These are phyloP conservation scores for Pterocarpus santalinus DNA, from an alignment of 306 rosid species.

Conservation along the genomic window DNA sequence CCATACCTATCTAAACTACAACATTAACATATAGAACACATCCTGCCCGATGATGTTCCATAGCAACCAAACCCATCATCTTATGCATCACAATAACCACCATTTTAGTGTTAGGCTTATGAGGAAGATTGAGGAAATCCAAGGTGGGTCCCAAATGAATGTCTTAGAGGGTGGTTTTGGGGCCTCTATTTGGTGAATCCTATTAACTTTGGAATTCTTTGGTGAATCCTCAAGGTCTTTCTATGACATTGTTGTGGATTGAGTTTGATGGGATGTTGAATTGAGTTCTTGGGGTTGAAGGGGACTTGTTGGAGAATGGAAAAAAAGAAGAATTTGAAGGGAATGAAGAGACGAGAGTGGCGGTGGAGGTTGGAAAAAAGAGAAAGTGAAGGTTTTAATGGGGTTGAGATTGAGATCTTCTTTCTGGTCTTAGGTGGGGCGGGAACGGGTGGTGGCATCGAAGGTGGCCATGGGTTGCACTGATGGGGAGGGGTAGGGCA, in stretches of 20 bases:
- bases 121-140: conserved; percentile 68
- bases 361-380: conserved; percentile 42
- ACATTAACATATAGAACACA: conserved; percentile 81
- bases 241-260: conserved; percentile 57
- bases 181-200: conserved; percentile 46
- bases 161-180: conserved; percentile 56
- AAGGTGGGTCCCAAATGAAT: conserved; percentile 74
- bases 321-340: conserved; percentile 57
- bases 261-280: conserved; percentile 58
- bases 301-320: conserved; percentile 51
- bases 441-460: too few species aligned
- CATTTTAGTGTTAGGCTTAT: conserved; percentile 68
- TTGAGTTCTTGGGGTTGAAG: conserved; percentile 50
- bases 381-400: conserved; percentile 54
- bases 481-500: too few species aligned
- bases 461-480: too few species aligned
- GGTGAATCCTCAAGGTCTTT: conserved; percentile 45
- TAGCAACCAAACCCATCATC: conserved; percentile 78
- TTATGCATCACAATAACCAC: conserved; percentile 86
- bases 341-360: conserved; percentile 21
- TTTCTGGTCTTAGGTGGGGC: not conserved
- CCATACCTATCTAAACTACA: conserved; percentile 81
- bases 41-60: conserved; percentile 64
- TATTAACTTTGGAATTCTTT: conserved; percentile 41
- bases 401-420: conserved; percentile 22